phyloP scores from a whole-genome alignment of 1,139 yeast genomes.

The Lodderomyces parapsilosis region DNA sequence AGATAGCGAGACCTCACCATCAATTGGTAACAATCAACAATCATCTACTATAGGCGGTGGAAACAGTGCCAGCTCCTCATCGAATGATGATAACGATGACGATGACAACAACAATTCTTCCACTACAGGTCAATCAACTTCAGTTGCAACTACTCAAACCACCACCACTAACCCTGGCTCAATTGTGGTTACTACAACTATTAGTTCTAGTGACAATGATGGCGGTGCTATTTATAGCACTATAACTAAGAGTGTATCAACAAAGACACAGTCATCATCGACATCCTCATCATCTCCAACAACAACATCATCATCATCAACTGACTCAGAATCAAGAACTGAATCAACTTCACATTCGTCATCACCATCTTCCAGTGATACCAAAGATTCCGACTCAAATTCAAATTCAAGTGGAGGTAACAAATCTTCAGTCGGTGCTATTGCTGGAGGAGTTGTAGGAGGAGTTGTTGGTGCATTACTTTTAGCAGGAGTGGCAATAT shows the following conservation, averaged over 20 bases:
- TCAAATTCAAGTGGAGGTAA: conserved; percentile 4
- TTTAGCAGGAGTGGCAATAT: conserved; percentile 45
- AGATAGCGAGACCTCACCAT: neutral
- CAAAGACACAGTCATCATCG: conserved; percentile 1
- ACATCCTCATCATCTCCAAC: conserved; percentile 13
- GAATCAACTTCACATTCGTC: neutral
- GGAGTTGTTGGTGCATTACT: conserved; percentile 51
- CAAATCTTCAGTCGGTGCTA: conserved; percentile 44
- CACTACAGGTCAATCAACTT: neutral
- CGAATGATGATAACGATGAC: conserved; percentile 32
- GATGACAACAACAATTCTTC: neutral
- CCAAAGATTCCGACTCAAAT: conserved; percentile 5
- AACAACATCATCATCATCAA: conserved; percentile 17
- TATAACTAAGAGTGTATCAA: conserved; percentile 8
- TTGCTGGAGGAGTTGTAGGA: conserved; percentile 71
- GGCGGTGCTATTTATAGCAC: conserved; percentile 10
- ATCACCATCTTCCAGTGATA: conserved; percentile 15
- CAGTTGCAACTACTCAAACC: conserved; percentile 3
- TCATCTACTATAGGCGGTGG: conserved; percentile 7
- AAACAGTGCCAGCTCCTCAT: conserved; percentile 3
- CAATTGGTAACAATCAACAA: neutral
- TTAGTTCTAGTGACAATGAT: conserved; percentile 16
- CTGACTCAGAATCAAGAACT: neutral
- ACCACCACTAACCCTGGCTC: neutral
- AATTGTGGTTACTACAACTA: conserved; percentile 4